A percentile compares a stretch with the other conserved stretches of the same genome.
Conservation (phyloP, 2,329 filamentous ascomycete species). For the Trichoderma koningiopsis region DNA sequence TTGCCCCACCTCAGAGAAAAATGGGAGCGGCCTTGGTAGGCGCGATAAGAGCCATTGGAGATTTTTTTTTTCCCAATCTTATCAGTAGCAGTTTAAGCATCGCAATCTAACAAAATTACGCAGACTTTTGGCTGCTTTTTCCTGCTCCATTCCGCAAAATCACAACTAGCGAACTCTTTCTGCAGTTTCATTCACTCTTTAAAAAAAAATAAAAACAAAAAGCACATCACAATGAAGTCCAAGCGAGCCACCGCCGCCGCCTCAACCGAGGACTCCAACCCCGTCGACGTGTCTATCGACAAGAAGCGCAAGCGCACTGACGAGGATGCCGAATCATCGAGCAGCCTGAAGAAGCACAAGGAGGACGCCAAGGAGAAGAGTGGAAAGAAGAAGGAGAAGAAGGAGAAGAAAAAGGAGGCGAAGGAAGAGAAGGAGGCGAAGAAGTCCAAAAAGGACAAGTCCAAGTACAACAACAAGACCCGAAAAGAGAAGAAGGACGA, state of each 20-base stretch:
- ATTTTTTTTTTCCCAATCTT: conserved; percentile 15
- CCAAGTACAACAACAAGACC: conserved; percentile 44
- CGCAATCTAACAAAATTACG: background rate
- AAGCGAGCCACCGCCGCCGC: conserved; percentile 40
- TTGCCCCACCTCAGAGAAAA: background rate
- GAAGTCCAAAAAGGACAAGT: conserved; percentile 45
- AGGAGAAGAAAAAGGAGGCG: conserved; percentile 47
- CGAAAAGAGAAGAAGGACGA: conserved; percentile 48
- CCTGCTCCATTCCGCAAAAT: background rate
- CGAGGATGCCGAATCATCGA: conserved; percentile 32
- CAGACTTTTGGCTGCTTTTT: background rate
- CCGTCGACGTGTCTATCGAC: conserved; percentile 31
- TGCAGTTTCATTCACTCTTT: background rate
- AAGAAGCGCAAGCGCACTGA: conserved; percentile 44
- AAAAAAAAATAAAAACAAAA: background rate
- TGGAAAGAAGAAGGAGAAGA: conserved; percentile 42
- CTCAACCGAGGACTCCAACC: conserved; percentile 36
- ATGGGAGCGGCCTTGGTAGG: background rate
- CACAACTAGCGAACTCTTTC: background rate
- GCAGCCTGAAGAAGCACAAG: conserved; percentile 37
- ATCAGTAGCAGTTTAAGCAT: background rate
- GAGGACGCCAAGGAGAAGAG: conserved; percentile 34
- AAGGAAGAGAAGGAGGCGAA: conserved; percentile 45
- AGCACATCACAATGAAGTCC: conserved; percentile 39
- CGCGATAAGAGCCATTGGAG: conserved; percentile 24